Conservation (phyloP, 495 filamentous ascomycete species). For the Tricharina praecox region DNA sequence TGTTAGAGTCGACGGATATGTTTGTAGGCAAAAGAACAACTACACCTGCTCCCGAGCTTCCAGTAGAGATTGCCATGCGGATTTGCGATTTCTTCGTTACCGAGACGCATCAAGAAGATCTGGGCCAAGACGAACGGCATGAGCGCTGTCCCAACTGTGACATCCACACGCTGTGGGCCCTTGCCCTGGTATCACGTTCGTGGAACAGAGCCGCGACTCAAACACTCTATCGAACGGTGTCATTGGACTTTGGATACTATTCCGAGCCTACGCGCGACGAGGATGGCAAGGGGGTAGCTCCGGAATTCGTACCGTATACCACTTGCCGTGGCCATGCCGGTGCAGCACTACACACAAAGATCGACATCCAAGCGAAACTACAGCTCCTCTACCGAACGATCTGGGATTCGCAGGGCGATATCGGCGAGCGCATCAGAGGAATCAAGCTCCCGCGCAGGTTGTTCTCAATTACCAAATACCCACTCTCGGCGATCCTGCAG, state of each 20-base stretch:
- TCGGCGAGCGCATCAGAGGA: neutral
- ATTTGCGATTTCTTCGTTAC: conserved; percentile 5
- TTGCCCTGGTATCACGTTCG: neutral
- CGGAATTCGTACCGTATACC: conserved; percentile 6
- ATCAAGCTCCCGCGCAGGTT: conserved; percentile 7
- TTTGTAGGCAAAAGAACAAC: neutral
- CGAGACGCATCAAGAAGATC: conserved; percentile 5
- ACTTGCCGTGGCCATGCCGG: neutral
- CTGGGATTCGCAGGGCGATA: conserved; percentile 5
- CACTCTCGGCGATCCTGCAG: conserved; percentile 5
- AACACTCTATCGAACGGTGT: neutral
- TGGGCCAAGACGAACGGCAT: neutral
- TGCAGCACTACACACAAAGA: conserved; percentile 5
- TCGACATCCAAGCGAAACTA: conserved; percentile 7
- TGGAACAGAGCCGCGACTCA: conserved; percentile 4
- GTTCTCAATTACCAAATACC: conserved; percentile 8
- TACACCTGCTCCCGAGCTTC: conserved; percentile 2
- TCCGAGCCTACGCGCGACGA: neutral
- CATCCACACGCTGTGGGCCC: conserved; percentile 1
- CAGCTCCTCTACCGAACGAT: conserved; percentile 7
- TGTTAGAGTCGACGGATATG: no score
- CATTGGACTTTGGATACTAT: conserved; percentile 9
- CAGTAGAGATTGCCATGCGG: conserved; percentile 5
- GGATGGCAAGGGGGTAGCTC: conserved; percentile 4
- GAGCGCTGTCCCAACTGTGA: conserved; percentile 4